phyloP scores from a whole-genome alignment of 768 basidiomycete genomes.

The Piloderma croceum region DNA sequence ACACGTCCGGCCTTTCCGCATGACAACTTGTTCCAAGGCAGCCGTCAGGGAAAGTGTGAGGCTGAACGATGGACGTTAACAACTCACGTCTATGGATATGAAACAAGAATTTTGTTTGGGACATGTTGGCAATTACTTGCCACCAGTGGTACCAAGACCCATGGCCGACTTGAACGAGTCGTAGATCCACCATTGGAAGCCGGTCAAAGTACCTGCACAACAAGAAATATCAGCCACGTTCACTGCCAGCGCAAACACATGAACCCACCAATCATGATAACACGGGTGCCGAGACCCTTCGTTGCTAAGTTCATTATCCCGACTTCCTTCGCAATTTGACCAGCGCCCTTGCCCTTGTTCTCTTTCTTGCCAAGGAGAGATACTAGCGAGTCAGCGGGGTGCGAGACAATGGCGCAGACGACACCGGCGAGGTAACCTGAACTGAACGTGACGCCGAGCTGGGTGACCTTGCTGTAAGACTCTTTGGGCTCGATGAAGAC shows the following conservation, averaged over 20 bases:
- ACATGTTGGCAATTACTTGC: constrained; percentile 63
- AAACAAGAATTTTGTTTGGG: too few species aligned
- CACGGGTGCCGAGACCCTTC: constrained; percentile 83
- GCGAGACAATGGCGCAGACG: constrained; percentile 92
- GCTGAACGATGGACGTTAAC: too few species aligned
- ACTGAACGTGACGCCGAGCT: constrained; percentile 84
- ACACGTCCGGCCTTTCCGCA: too few species aligned
- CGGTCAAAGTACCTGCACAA: constrained; percentile 42
- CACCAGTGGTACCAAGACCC: constrained; percentile 85
- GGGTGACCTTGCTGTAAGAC: constrained; percentile 71
- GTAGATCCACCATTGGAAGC: constrained; percentile 95
- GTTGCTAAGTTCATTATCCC: constrained; percentile 62
- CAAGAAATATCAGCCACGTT: not conserved
- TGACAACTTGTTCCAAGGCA: too few species aligned
- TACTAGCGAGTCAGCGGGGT: constrained; percentile 91
- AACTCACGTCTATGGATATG: too few species aligned
- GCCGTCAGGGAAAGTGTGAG: too few species aligned
- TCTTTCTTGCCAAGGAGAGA: constrained; percentile 88
- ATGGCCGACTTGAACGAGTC: constrained; percentile 79
- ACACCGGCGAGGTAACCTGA: constrained; percentile 96
- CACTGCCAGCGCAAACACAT: constrained; percentile 2
- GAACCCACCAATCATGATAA: constrained; percentile 72
- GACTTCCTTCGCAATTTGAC: constrained; percentile 65
- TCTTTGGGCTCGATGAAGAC: constrained; percentile 79
- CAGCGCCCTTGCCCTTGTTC: constrained; percentile 77